Evolutionary conservation across 2,329 filamentous ascomycete genomes (phyloP).

Genomic region (Aspergillus intermedius): DNA sequence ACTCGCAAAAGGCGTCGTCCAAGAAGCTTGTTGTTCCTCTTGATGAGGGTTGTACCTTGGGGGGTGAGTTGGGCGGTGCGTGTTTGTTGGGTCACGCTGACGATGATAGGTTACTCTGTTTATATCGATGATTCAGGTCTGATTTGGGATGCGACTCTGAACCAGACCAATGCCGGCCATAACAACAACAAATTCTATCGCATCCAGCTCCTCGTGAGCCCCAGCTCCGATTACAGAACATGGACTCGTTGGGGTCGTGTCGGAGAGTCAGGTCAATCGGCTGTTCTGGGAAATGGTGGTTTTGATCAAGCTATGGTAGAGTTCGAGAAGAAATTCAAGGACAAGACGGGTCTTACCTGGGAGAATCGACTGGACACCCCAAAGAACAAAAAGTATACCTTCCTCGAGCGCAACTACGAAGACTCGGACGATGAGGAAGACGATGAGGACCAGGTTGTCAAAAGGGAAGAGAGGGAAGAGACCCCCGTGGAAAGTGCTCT

Average conservation of each 20-base stretch:
- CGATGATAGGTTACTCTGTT: constrained; percentile 37
- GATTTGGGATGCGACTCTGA: constrained; percentile 73
- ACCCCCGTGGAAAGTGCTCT: constrained; percentile 52
- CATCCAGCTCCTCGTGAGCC: constrained; percentile 53
- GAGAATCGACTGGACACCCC: constrained; percentile 41
- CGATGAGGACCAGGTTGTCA: constrained; percentile 22
- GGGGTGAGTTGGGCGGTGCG: neutral
- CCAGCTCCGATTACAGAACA: constrained; percentile 42
- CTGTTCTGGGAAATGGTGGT: constrained; percentile 33
- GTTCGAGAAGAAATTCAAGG: constrained; percentile 53
- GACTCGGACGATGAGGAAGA: constrained; percentile 45
- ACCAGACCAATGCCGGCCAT: constrained; percentile 63
- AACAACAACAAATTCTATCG: constrained; percentile 85
- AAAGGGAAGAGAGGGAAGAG: constrained; percentile 32
- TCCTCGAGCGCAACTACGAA: constrained; percentile 71
- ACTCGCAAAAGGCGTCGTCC: constrained; percentile 40
- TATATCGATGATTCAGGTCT: constrained; percentile 59
- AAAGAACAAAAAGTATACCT: constrained; percentile 62
- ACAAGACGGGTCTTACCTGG: constrained; percentile 50
- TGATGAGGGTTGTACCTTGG: constrained; percentile 34
- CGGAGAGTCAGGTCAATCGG: constrained; percentile 45
- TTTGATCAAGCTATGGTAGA: constrained; percentile 35
- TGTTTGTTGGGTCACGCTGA: neutral
- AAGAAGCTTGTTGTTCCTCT: constrained; percentile 41
- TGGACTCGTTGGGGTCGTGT: constrained; percentile 83